Evolutionary conservation across 2,329 filamentous ascomycete genomes (phyloP).

Genomic region (Aspergillus sp.): DNA sequence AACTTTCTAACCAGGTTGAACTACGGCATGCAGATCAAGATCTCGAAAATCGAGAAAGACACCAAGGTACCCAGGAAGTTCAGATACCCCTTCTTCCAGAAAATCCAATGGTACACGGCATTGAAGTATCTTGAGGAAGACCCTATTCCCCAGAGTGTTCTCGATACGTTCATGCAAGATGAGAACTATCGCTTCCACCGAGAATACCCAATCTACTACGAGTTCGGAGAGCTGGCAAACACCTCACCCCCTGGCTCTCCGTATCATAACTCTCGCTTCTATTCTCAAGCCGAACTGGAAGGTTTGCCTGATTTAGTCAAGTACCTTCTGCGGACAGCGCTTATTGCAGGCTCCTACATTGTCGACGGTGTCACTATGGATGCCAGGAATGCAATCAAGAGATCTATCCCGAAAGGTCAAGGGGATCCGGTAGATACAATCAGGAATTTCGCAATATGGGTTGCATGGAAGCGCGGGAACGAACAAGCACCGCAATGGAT

Average conservation of each 20-base stretch:
- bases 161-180: constrained; percentile 52
- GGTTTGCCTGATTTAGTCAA: constrained; percentile 55
- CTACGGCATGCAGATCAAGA: constrained; percentile 62
- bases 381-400: constrained; percentile 55
- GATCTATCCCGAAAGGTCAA: constrained; percentile 59
- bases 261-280: constrained; percentile 57
- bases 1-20: constrained; percentile 64
- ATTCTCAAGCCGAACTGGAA: constrained; percentile 58
- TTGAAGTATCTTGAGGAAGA: constrained; percentile 61
- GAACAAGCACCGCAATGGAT: constrained; percentile 60
- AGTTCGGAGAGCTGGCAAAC: constrained; percentile 52
- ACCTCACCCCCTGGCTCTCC: constrained; percentile 48
- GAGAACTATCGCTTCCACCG: constrained; percentile 50
- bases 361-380: constrained; percentile 58
- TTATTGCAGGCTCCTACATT: constrained; percentile 54
- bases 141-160: constrained; percentile 55
- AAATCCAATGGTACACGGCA: constrained; percentile 64
- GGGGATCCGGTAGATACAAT: constrained; percentile 58
- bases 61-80: constrained; percentile 64
- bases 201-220: constrained; percentile 53
- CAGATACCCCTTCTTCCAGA: constrained; percentile 64
- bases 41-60: constrained; percentile 62
- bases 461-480: constrained; percentile 64
- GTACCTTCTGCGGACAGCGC: constrained; percentile 59
- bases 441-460: constrained; percentile 60